Conservation (phyloP, 768 basidiomycete species). For the Boletus pseudo-olivaceus region DNA sequence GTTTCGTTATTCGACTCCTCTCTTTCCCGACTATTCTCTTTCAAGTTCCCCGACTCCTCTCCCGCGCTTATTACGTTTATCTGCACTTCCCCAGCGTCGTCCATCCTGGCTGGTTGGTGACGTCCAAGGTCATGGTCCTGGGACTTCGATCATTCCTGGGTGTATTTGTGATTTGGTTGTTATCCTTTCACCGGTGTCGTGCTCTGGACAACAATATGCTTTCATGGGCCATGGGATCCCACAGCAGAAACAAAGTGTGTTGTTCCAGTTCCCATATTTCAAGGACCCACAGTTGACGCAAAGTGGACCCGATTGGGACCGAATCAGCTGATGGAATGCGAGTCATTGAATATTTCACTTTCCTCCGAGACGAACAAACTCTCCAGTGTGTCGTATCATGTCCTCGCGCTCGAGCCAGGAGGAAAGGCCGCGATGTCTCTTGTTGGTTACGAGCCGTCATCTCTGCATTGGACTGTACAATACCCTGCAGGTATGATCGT, state of each 20-base stretch:
- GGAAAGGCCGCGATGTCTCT: conserved; percentile 34
- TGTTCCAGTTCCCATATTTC: background rate
- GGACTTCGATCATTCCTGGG: conserved; percentile 2
- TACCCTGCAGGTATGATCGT: conserved; percentile 38
- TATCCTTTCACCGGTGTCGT: background rate
- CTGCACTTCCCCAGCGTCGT: background rate
- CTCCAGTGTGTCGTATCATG: conserved; percentile 33
- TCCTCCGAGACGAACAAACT: background rate
- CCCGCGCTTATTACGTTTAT: background rate
- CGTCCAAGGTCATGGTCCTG: conserved; percentile 10
- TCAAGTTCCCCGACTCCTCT: background rate
- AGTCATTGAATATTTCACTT: conserved; percentile 8
- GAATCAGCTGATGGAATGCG: conserved; percentile 14
- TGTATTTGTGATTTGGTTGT: background rate
- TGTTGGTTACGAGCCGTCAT: conserved; percentile 33
- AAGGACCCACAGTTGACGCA: background rate
- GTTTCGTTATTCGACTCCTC: background rate
- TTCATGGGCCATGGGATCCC: conserved; percentile 1
- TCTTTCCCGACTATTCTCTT: background rate
- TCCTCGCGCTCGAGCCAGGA: conserved; percentile 40
- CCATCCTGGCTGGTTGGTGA: background rate
- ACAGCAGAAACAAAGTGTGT: conserved; percentile 5
- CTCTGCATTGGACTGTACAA: conserved; percentile 37
- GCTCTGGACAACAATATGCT: background rate
- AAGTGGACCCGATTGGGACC: background rate